A percentile compares a stretch with the other conserved stretches of the same genome.
Evolutionary conservation across 2,329 filamentous ascomycete genomes (phyloP).

Genomic region (Chaetomiaceae sp.): DNA sequence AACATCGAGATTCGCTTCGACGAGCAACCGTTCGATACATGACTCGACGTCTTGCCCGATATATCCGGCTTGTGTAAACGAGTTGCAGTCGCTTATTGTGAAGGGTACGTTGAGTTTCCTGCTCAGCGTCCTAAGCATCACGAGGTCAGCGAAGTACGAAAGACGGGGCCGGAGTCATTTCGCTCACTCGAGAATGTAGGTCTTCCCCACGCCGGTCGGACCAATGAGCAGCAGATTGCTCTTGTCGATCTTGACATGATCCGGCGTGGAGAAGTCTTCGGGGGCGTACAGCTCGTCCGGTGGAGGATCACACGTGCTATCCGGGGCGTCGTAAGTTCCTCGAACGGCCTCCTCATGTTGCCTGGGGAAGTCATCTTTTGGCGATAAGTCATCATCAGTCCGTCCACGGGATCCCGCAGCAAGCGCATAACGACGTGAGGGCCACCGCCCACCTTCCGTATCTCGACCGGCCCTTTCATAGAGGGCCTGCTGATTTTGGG

Average conservation of each 20-base stretch:
- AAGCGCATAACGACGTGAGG: constrained; percentile 25
- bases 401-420: constrained; percentile 20
- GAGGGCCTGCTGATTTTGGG: constrained; percentile 57
- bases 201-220: constrained; percentile 93
- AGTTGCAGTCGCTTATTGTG: constrained; percentile 91
- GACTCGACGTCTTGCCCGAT: constrained; percentile 98
- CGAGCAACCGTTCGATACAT: constrained; percentile 83
- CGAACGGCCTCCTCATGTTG: constrained; percentile 45
- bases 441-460: constrained; percentile 61
- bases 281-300: constrained; percentile 41
- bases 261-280: constrained; percentile 39
- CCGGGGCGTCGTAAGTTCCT: constrained; percentile 35
- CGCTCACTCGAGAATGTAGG: constrained; percentile 75
- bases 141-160: not conserved
- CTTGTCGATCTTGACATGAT: constrained; percentile 76
- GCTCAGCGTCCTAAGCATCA: constrained; percentile 68
- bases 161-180: not conserved
- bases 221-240: constrained; percentile 89
- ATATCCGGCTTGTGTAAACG: constrained; percentile 93
- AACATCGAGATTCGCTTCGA: constrained; percentile 85
- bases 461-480: constrained; percentile 25
- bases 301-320: constrained; percentile 15
- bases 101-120: constrained; percentile 92
- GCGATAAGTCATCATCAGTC: constrained; percentile 30
- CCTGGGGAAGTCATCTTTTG: constrained; percentile 49